phyloP scores from a whole-genome alignment of 306 rosid species.

The Arachis stenosperma region DNA sequence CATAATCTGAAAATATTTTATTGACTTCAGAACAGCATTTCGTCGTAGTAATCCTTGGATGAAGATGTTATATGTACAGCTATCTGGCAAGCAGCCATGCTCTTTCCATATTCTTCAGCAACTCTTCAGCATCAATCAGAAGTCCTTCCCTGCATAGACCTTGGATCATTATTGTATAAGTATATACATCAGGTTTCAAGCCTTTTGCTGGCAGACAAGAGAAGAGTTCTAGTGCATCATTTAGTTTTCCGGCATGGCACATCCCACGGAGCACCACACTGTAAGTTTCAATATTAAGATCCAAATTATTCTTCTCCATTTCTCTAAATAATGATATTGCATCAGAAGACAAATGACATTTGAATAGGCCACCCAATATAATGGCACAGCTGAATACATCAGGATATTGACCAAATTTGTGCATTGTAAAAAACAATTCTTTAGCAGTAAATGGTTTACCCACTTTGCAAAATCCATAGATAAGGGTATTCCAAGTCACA shows the following conservation, averaged over 20 bases:
- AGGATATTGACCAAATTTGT: conserved; percentile 20
- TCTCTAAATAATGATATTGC: conserved; percentile 24
- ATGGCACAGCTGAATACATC: conserved; percentile 1
- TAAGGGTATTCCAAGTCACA: conserved; percentile 41
- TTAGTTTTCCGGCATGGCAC: conserved; percentile 37
- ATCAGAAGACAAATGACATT: not conserved
- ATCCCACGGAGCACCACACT: conserved; percentile 40
- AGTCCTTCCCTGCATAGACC: conserved; percentile 42
- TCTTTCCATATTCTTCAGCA: conserved; percentile 43
- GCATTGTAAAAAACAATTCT: conserved; percentile 24
- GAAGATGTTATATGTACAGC: conserved; percentile 36
- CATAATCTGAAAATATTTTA: conserved; percentile 36
- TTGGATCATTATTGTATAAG: conserved; percentile 44
- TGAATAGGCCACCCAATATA: conserved; percentile 28
- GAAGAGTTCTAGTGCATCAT: conserved; percentile 40
- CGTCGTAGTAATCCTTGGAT: conserved; percentile 41
- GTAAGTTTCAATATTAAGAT: conserved; percentile 41
- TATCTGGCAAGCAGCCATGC: conserved; percentile 33
- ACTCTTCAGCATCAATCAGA: conserved; percentile 39
- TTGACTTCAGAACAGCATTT: conserved; percentile 27
- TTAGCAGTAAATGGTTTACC: conserved; percentile 5
- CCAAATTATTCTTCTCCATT: conserved; percentile 8
- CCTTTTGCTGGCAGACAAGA: conserved; percentile 32
- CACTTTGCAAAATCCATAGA: not conserved
- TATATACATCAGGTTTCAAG: conserved; percentile 33